Evolutionary conservation across 2,329 filamentous ascomycete species (phyloP).

Genomic region (Ophiocordyceps camponoti-leonardi): DNA sequence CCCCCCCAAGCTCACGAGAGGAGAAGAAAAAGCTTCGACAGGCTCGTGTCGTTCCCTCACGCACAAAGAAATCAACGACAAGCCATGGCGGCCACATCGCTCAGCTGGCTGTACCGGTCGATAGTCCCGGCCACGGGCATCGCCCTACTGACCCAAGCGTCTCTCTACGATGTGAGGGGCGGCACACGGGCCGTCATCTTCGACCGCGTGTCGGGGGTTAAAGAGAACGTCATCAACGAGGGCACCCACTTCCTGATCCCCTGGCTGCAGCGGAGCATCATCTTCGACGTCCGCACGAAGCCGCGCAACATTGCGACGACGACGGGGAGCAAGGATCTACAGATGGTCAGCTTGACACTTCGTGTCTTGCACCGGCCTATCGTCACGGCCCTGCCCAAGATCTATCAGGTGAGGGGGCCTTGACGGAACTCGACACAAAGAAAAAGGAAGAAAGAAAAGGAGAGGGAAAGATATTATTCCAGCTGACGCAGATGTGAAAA

Average conservation of each 20-base stretch:
- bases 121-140: conserved; percentile 60
- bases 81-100: conserved; percentile 37
- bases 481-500: too few relatives aligned
- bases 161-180: conserved; percentile 93
- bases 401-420: conserved; percentile 66
- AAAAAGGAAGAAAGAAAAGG: neutral
- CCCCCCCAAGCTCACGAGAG: neutral
- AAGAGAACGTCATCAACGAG: conserved; percentile 83
- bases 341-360: conserved; percentile 98
- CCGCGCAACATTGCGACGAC: conserved; percentile 95
- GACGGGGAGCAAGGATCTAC: conserved; percentile 94
- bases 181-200: conserved; percentile 95
- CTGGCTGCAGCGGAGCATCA: conserved; percentile 86
- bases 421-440: neutral
- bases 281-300: conserved; percentile 96
- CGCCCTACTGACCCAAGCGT: conserved; percentile 51
- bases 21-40: neutral
- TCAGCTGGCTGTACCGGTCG: conserved; percentile 46
- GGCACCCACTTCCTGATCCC: conserved; percentile 93
- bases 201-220: conserved; percentile 80
- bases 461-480: too few relatives aligned
- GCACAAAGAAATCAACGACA: neutral
- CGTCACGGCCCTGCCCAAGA: conserved; percentile 82
- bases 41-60: neutral
- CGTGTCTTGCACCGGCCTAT: conserved; percentile 90